A percentile compares a stretch with the other conserved stretches of the same genome.
Evolutionary conservation across 169 alveolate species (phyloP).

Genomic region (Eimeria praecox): DNA sequence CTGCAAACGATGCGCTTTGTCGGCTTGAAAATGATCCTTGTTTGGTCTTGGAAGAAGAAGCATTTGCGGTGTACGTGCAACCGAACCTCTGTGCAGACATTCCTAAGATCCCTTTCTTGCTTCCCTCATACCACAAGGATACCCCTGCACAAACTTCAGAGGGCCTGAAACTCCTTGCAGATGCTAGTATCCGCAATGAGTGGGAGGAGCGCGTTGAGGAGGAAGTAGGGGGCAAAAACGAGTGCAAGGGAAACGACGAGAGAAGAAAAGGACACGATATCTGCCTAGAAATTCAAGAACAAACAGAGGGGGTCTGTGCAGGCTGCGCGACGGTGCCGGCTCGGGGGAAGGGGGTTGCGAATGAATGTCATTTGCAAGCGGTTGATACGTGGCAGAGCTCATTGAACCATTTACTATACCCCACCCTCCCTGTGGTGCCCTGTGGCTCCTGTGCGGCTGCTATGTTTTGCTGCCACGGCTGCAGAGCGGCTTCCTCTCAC

Average conservation of each 20-base stretch:
- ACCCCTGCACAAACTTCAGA: neutral
- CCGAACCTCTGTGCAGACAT: conserved; percentile 50
- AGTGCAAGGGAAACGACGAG: neutral
- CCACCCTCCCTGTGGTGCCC: conserved; percentile 45
- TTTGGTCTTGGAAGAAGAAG: conserved; percentile 60
- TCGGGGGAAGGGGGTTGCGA: conserved; percentile 10
- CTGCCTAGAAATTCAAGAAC: neutral
- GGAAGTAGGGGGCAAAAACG: neutral
- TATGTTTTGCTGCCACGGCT: conserved; percentile 41
- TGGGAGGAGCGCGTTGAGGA: conserved; percentile 44
- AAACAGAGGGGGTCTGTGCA: conserved; percentile 15
- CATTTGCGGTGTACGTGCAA: conserved; percentile 56
- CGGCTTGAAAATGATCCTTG: neutral
- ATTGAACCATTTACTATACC: neutral
- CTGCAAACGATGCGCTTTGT: neutral
- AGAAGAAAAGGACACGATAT: neutral
- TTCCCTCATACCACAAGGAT: neutral
- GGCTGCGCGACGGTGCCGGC: conserved; percentile 68
- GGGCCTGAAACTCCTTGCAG: neutral
- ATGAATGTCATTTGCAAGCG: neutral
- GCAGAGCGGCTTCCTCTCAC: conserved; percentile 61
- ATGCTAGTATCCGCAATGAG: neutral
- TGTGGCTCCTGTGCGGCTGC: conserved; percentile 69
- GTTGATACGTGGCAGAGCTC: neutral
- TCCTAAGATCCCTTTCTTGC: conserved; percentile 21